Evolutionary conservation across 495 filamentous ascomycete genomes (phyloP).

Genomic region (Penicillium flavigenum): DNA sequence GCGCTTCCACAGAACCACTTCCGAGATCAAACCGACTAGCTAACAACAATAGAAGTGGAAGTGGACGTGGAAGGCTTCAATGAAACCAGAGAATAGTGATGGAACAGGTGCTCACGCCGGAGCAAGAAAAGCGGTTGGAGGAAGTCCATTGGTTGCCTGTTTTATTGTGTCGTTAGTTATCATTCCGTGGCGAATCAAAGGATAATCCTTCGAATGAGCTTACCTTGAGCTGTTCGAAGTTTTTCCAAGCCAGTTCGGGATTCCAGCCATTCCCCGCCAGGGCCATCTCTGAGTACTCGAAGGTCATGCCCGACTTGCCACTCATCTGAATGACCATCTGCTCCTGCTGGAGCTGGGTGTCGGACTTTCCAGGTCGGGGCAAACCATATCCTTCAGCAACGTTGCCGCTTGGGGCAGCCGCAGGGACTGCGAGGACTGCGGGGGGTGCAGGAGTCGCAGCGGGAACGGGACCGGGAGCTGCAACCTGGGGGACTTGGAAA

Average conservation of each 20-base stretch:
- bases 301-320: slow-evolving; percentile 67
- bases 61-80: neutral
- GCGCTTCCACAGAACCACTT: slow-evolving; percentile 7
- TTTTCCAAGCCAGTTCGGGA: slow-evolving; percentile 62
- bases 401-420: slow-evolving; percentile 26
- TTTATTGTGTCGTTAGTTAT: slow-evolving; percentile 9
- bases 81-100: neutral
- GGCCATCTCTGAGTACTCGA: slow-evolving; percentile 69
- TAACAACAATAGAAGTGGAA: slow-evolving; percentile 8
- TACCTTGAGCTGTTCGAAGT: slow-evolving; percentile 61
- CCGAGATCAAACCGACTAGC: neutral
- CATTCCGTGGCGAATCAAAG: neutral
- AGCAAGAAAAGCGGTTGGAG: slow-evolving; percentile 41
- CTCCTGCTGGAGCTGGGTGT: slow-evolving; percentile 55
- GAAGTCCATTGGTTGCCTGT: slow-evolving; percentile 43
- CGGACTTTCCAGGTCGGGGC: slow-evolving; percentile 40
- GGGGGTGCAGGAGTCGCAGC: slow-evolving; percentile 8
- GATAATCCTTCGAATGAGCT: neutral
- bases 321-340: slow-evolving; percentile 64
- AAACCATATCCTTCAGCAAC: slow-evolving; percentile 40
- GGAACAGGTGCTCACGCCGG: slow-evolving; percentile 13
- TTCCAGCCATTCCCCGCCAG: slow-evolving; percentile 72
- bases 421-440: slow-evolving; percentile 5
- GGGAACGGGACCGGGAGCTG: slow-evolving; percentile 11
- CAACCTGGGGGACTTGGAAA: slow-evolving; percentile 23